Conservation (phyloP, 2,329 filamentous ascomycete genomes). For the Gliomastix tumulicola region DNA sequence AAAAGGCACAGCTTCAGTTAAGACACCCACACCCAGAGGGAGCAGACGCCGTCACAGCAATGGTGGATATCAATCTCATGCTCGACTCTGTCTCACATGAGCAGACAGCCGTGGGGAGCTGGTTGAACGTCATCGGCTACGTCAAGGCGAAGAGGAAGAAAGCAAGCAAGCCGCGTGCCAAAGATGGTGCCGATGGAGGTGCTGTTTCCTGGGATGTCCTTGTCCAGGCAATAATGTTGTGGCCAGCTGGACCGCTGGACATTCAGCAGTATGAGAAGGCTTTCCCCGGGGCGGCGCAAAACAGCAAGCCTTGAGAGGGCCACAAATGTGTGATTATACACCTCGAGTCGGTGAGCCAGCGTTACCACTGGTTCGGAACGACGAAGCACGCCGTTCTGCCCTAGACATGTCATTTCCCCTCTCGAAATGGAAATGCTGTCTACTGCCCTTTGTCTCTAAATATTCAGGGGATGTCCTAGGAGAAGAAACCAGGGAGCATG, state of each 20-base stretch:
- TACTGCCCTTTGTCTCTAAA: too few species aligned
- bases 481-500: too few species aligned
- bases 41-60: conserved; percentile 35
- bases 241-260: conserved; percentile 68
- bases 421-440: too few species aligned
- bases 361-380: too few species aligned
- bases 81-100: conserved; percentile 57
- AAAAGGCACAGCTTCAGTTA: conserved; percentile 56
- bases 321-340: too few species aligned
- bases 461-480: too few species aligned
- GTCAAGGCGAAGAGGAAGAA: conserved; percentile 38
- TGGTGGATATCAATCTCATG: conserved; percentile 66
- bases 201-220: conserved; percentile 15
- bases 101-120: conserved; percentile 66
- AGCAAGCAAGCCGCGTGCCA: background rate
- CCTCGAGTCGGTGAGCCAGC: too few species aligned
- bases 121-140: conserved; percentile 87
- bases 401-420: too few species aligned
- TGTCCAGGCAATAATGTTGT: conserved; percentile 72
- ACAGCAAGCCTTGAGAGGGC: too few species aligned
- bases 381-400: too few species aligned
- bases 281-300: too few species aligned
- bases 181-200: background rate
- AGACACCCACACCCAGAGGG: conserved; percentile 60
- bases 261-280: conserved; percentile 64